Base-by-base conservation (phyloP, 1,284 basidiomycete genomes). In the Irpex sp. region DNA sequence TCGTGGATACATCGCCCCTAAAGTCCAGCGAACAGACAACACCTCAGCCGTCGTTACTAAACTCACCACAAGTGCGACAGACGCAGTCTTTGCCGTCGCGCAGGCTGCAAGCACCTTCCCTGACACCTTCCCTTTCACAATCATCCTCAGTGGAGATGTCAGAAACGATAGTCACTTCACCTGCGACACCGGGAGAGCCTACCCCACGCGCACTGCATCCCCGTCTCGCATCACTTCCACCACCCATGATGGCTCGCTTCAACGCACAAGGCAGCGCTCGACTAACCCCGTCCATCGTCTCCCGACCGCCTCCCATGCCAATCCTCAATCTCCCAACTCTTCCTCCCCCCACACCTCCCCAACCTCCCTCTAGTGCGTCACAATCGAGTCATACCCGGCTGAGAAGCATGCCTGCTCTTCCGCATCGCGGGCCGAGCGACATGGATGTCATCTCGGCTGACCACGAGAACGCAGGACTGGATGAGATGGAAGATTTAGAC, bases 281-380 rank as follows among this genome's bases (percentile, higher is more conserved):
- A 7, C 72, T 86, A 1, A 82, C 82, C 2, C 85, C 84, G 13
- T 80, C 79, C 8, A 70, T 85, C 33, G 79, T 83, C 50, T 71
- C 78, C 6, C 79, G 83, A 43, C 80, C 79, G 11, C 79, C 81
- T 3, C 80, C 80, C 3, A 74, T 85, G 68, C 82, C 83, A 0
- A 72, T 85, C 26, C 67, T 81, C 4, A 79, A 81, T 63, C 75
- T 87, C 7, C 85, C 85, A 1, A 76, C 76, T 5, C 72, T 85
- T 21, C 75, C 78, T 0, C 67, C 73, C 7, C 63, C 72, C 2
- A 66, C 70, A 17, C 65, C 72, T 58, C 35, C 62, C 33, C 56
- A 61, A 13, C 63, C 69, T 6, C 61, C 66, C 37, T 68, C 73
- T 5, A 61, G 39, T 66, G 21, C 64, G 58, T 31, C 64, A 59